Percentiles rank a stretch among this genome's conserved stretches.
Evolutionary conservation across 1,284 basidiomycete species (phyloP).

Genomic region (Pholiota adiposa): DNA sequence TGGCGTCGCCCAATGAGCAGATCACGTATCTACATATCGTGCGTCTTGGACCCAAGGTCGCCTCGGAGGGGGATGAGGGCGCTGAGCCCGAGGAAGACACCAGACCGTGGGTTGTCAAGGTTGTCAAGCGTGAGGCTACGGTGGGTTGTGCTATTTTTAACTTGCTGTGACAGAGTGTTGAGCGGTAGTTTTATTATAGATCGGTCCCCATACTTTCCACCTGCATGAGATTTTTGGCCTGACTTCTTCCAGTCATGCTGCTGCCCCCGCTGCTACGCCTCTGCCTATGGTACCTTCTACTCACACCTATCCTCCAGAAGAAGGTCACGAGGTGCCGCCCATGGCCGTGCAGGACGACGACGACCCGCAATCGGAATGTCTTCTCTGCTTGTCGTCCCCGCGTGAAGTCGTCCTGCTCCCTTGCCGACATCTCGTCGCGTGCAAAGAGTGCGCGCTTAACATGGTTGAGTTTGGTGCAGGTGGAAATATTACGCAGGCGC

Average conservation of each 20-base stretch:
- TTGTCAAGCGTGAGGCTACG: slow-evolving; percentile 86
- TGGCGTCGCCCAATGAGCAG: slow-evolving; percentile 79
- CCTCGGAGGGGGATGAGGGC: slow-evolving; percentile 31
- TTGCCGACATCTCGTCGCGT: slow-evolving; percentile 89
- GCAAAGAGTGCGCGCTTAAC: slow-evolving; percentile 89
- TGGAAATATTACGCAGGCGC: slow-evolving; percentile 72
- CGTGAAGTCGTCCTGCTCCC: slow-evolving; percentile 90
- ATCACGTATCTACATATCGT: slow-evolving; percentile 85
- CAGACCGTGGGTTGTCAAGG: slow-evolving; percentile 84
- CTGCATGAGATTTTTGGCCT: slow-evolving; percentile 92
- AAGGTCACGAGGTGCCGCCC: slow-evolving; percentile 33
- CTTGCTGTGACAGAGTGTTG: slow-evolving; percentile 9
- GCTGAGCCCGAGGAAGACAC: slow-evolving; percentile 55
- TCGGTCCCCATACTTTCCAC: slow-evolving; percentile 89
- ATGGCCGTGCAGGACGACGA: slow-evolving; percentile 53
- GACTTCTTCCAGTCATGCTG: slow-evolving; percentile 51
- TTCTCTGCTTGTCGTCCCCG: slow-evolving; percentile 84
- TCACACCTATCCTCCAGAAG: slow-evolving; percentile 60
- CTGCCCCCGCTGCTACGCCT: slow-evolving; percentile 40
- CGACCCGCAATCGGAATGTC: slow-evolving; percentile 83
- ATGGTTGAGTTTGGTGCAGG: slow-evolving; percentile 96
- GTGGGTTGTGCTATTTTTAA: slow-evolving; percentile 38
- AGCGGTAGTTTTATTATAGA: slow-evolving; percentile 43
- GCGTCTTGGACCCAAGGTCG: slow-evolving; percentile 54
- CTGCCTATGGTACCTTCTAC: slow-evolving; percentile 40